phyloP scores from a whole-genome alignment of 345 rosid genomes.

The Eucalyptus regnans region DNA sequence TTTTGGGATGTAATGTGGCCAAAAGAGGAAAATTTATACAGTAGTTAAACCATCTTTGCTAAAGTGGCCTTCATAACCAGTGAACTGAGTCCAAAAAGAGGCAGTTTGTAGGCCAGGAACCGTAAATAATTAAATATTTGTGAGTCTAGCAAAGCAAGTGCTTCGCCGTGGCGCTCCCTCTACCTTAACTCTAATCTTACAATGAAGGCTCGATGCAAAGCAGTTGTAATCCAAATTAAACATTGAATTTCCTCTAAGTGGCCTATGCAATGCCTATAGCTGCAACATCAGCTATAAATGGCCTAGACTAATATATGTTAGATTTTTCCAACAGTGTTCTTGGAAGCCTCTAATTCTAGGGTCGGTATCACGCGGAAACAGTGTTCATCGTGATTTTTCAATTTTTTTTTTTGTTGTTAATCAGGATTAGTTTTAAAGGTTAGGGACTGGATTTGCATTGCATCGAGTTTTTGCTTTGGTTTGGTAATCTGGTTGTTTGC shows the following conservation, averaged over 20 bases:
- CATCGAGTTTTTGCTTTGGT: neutral
- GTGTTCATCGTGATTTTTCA: neutral
- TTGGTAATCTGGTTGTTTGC: neutral
- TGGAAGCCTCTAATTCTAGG: neutral
- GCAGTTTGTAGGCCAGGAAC: neutral
- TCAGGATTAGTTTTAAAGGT: neutral
- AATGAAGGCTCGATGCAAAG: neutral
- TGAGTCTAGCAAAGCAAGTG: neutral
- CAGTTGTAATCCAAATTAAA: neutral
- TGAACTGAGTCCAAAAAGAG: neutral
- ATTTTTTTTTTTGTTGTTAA: neutral
- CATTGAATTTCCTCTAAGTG: neutral
- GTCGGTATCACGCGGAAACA: rapidly evolving
- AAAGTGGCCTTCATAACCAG: neutral
- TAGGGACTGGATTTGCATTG: neutral
- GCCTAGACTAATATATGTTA: neutral
- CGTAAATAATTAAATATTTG: neutral
- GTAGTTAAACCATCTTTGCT: neutral
- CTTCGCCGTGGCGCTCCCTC: neutral
- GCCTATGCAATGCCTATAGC: neutral
- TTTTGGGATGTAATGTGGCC: neutral
- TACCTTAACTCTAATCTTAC: neutral
- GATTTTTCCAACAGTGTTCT: neutral
- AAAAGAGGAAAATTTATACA: neutral
- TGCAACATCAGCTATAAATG: neutral